These are phyloP conservation scores for Parathielavia appendiculata DNA, from an alignment of 495 filamentous ascomycete genomes.

Conservation along the genomic window DNA sequence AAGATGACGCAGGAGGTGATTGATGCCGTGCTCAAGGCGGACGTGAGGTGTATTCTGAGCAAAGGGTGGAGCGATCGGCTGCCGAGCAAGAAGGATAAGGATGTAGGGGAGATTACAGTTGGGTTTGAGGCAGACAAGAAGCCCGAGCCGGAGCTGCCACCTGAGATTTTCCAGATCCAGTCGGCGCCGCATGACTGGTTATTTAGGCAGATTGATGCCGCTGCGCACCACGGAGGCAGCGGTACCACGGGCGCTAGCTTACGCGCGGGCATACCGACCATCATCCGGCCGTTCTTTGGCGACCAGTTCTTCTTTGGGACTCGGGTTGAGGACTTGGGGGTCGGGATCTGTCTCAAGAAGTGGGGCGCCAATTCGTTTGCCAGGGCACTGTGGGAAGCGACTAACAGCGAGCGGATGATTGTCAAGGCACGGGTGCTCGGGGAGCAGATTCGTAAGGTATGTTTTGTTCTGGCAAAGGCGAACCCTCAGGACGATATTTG, in stretches of 20 bases:
- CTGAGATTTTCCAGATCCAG: conserved; percentile 80
- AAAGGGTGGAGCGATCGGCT: conserved; percentile 98
- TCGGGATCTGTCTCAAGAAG: conserved; percentile 85
- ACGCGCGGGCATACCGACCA: conserved; percentile 85
- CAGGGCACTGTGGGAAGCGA: conserved; percentile 86
- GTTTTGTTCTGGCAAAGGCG: conserved; percentile 15
- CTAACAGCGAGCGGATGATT: conserved; percentile 83
- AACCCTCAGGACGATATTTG: conserved; percentile 17
- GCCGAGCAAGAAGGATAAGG: conserved; percentile 33
- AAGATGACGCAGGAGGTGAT: conserved; percentile 86
- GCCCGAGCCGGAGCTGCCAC: conserved; percentile 67
- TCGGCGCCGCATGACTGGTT: conserved; percentile 96
- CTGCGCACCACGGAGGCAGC: conserved; percentile 88
- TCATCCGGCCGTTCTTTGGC: conserved; percentile 95
- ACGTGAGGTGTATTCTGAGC: conserved; percentile 89
- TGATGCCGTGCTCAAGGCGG: conserved; percentile 83
- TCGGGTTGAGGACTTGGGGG: conserved; percentile 85
- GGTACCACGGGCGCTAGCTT: conserved; percentile 94
- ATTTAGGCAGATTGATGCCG: conserved; percentile 89
- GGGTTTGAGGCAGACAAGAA: conserved; percentile 26
- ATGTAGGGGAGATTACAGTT: conserved; percentile 21
- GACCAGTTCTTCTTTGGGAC: conserved; percentile 95
- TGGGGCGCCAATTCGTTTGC: conserved; percentile 78
- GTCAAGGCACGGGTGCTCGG: conserved; percentile 75
- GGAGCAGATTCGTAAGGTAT: conserved; percentile 79